Conservation (phyloP, 2,329 filamentous ascomycete species). For the Phialocephala sp. region DNA sequence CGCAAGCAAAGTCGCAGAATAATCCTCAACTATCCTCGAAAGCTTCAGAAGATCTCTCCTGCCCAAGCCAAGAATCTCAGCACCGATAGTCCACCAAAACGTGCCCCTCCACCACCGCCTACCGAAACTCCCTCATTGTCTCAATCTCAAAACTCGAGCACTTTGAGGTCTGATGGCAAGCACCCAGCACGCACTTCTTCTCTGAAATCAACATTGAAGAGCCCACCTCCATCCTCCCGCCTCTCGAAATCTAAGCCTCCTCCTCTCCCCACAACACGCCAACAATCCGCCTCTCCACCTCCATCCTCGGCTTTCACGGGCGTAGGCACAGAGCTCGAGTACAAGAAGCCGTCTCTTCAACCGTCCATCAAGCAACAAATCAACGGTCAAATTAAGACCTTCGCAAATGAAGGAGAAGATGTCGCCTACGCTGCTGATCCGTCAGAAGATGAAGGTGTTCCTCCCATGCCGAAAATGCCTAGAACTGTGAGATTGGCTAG, state of each 20-base stretch:
- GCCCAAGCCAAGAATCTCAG: constrained; percentile 7
- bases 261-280: constrained; percentile 12
- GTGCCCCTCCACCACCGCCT: constrained; percentile 4
- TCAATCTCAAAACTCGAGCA: constrained; percentile 1
- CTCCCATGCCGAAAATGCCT: constrained; percentile 38
- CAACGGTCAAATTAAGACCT: too few relatives aligned
- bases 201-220: constrained; percentile 1
- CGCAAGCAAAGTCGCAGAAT: not conserved
- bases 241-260: constrained; percentile 1
- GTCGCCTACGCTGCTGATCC: constrained; percentile 18
- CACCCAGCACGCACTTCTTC: not conserved
- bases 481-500: constrained; percentile 32
- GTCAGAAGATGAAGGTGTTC: constrained; percentile 24
- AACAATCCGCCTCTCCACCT: constrained; percentile 30
- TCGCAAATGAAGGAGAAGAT: not conserved
- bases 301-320: constrained; percentile 28
- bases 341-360: constrained; percentile 25
- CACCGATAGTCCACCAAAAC: constrained; percentile 6
- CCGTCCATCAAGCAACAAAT: not conserved
- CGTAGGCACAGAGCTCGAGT: constrained; percentile 12
- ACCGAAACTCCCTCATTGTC: not conserved
- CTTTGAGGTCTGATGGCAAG: not conserved
- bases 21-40: constrained; percentile 19
- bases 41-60: constrained; percentile 31
- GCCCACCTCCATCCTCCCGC: constrained; percentile 14